Evolutionary conservation across 2,329 filamentous ascomycete species (phyloP).

Genomic region (Fusarium praegraminearum): DNA sequence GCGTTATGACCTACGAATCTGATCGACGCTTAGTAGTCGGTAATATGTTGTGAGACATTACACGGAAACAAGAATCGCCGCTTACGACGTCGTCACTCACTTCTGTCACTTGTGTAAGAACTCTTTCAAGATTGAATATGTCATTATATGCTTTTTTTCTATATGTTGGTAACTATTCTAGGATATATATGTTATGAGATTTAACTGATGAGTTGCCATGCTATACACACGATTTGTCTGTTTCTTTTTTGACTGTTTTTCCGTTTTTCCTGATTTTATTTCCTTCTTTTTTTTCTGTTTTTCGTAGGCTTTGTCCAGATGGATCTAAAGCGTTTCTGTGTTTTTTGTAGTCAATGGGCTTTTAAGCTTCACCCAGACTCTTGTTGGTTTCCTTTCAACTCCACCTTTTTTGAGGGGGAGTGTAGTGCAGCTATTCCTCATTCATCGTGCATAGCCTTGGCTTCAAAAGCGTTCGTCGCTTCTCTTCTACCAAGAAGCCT

Average conservation of each 20-base stretch:
- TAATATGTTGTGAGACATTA: background rate
- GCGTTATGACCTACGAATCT: background rate
- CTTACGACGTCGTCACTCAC: conserved; percentile 19
- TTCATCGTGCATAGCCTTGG: conserved; percentile 31
- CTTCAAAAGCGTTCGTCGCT: conserved; percentile 23
- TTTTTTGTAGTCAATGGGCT: conserved; percentile 14
- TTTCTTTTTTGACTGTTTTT: conserved; percentile 15
- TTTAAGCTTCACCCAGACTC: conserved; percentile 21
- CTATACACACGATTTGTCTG: conserved; percentile 15
- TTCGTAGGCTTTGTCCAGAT: conserved; percentile 20
- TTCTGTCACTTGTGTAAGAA: background rate
- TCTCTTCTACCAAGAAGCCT: conserved; percentile 28
- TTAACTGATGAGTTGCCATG: background rate
- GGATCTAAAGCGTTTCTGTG: conserved; percentile 19
- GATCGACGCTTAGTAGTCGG: background rate
- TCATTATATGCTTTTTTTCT: conserved; percentile 3
- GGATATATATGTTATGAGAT: conserved; percentile 8
- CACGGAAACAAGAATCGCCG: conserved; percentile 4
- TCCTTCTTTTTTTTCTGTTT: conserved; percentile 3
- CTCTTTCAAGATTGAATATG: background rate
- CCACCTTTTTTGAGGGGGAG: conserved; percentile 20
- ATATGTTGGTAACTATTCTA: background rate
- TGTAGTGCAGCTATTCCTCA: conserved; percentile 30
- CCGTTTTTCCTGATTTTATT: conserved; percentile 1
- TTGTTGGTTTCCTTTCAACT: conserved; percentile 19